These are phyloP conservation scores for Fraxinus pennsylvanica DNA, from an alignment of 257 asterid species.

Conservation along the genomic window DNA sequence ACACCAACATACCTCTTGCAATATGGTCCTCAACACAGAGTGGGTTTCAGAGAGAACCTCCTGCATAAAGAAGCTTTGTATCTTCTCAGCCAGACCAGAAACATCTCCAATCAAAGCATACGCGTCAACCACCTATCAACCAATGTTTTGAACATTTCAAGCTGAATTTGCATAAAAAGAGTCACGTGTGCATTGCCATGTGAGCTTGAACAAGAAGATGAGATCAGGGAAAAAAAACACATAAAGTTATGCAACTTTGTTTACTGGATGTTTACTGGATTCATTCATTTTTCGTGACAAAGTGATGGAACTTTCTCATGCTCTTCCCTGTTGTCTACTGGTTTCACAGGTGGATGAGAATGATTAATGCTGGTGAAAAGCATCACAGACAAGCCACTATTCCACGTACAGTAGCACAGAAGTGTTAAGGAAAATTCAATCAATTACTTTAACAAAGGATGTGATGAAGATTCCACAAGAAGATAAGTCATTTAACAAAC, in stretches of 20 bases:
- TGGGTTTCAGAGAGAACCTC: conserved; percentile 96
- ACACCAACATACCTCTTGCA: conserved; percentile 64
- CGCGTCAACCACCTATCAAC: conserved; percentile 87
- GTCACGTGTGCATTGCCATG: conserved; percentile 5
- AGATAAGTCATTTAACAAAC: background rate
- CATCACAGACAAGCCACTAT: background rate
- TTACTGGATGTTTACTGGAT: conserved; percentile 8
- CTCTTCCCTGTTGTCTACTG: background rate
- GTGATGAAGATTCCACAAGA: background rate
- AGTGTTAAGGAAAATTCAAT: background rate
- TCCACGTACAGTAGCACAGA: too few relatives aligned
- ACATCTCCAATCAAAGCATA: conserved; percentile 97
- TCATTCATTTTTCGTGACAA: background rate
- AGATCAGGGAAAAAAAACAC: background rate
- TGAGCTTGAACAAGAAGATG: conserved; percentile 18
- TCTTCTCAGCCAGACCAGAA: conserved; percentile 93
- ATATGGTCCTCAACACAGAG: conserved; percentile 68
- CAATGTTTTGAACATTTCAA: conserved; percentile 20
- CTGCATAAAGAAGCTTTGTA: conserved; percentile 98
- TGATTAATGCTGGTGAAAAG: background rate
- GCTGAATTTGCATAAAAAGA: conserved; percentile 19
- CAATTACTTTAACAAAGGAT: background rate
- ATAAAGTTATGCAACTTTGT: conserved; percentile 1
- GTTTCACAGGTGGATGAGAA: background rate
- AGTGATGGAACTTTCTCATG: conserved; percentile 18